phyloP scores from a whole-genome alignment of 164 flowering plant genomes.

The Nelumbo lutea region DNA sequence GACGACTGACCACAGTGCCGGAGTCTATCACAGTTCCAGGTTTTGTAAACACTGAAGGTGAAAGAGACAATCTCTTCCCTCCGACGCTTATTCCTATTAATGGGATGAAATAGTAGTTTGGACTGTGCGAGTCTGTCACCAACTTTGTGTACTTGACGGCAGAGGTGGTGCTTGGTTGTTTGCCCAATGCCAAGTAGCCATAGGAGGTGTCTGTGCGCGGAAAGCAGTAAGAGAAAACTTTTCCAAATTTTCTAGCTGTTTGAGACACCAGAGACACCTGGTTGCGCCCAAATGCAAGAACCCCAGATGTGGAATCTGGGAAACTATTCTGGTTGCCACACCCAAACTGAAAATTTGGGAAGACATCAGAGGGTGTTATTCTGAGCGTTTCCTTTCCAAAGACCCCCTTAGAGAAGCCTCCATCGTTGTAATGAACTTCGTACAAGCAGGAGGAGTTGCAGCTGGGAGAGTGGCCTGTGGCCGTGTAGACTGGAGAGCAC shows the following conservation, averaged over 20 bases:
- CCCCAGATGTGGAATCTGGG: background rate
- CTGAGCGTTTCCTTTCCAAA: conserved; percentile 4
- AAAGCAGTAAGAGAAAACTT: conserved; percentile 21
- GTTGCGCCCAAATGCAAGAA: conserved; percentile 1
- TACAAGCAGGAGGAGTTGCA: background rate
- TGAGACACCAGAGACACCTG: conserved; percentile 2
- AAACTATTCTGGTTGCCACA: background rate
- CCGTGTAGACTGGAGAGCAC: background rate
- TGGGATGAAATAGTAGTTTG: conserved; percentile 16
- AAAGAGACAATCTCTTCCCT: background rate
- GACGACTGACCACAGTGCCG: conserved; percentile 39
- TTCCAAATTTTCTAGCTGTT: background rate
- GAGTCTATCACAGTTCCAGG: conserved; percentile 38
- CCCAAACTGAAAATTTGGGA: conserved; percentile 3
- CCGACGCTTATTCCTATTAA: conserved; percentile 14
- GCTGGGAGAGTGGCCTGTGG: background rate
- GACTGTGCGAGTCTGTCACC: background rate
- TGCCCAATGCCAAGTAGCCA: conserved; percentile 16
- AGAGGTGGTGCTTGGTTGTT: background rate
- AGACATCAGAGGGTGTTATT: conserved; percentile 6
- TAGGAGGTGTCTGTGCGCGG: conserved; percentile 8
- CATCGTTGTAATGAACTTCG: background rate
- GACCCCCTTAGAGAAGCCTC: background rate
- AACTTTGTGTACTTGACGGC: conserved; percentile 7
- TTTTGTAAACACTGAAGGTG: background rate